Evolutionary conservation across 192 early-diverging fungal genomes (phyloP).

Genomic region (Gorgonomyces haynaldii): DNA sequence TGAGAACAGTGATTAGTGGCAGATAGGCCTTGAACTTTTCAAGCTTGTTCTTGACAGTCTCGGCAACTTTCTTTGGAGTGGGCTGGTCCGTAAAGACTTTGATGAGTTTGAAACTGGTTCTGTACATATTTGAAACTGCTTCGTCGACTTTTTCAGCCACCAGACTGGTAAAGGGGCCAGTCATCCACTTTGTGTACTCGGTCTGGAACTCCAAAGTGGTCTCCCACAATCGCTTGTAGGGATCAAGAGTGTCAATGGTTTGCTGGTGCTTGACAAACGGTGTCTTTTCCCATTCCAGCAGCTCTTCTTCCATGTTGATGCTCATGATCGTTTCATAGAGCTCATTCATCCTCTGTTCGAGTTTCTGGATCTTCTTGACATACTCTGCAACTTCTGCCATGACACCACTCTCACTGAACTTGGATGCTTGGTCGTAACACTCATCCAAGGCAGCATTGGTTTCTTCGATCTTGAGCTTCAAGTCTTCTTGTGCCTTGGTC

Average conservation of each 20-base stretch:
- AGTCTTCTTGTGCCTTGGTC: conserved; percentile 49
- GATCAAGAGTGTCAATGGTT: conserved; percentile 39
- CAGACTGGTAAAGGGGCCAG: conserved; percentile 38
- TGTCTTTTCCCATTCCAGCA: conserved; percentile 49
- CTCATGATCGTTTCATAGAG: conserved; percentile 24
- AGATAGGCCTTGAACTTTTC: conserved; percentile 44
- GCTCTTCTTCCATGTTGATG: conserved; percentile 47
- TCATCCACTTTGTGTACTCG: conserved; percentile 47
- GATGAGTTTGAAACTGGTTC: conserved; percentile 41
- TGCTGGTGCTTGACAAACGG: conserved; percentile 38
- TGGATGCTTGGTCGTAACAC: conserved; percentile 39
- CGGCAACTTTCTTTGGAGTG: conserved; percentile 46
- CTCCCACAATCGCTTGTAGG: conserved; percentile 51
- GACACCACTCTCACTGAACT: conserved; percentile 50
- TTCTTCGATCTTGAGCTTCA: conserved; percentile 40
- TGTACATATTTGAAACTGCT: conserved; percentile 32
- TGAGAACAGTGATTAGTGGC: conserved; percentile 37
- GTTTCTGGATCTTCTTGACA: conserved; percentile 41
- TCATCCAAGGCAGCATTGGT: conserved; percentile 46
- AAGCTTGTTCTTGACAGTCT: conserved; percentile 47
- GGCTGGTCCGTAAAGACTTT: conserved; percentile 42
- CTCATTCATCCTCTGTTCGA: conserved; percentile 36
- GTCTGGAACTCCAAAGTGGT: conserved; percentile 40
- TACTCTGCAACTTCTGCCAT: conserved; percentile 50
- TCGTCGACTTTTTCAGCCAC: conserved; percentile 45